Base-by-base conservation (phyloP, 129 eudicot genomes). In the Flaveria trinervia region DNA sequence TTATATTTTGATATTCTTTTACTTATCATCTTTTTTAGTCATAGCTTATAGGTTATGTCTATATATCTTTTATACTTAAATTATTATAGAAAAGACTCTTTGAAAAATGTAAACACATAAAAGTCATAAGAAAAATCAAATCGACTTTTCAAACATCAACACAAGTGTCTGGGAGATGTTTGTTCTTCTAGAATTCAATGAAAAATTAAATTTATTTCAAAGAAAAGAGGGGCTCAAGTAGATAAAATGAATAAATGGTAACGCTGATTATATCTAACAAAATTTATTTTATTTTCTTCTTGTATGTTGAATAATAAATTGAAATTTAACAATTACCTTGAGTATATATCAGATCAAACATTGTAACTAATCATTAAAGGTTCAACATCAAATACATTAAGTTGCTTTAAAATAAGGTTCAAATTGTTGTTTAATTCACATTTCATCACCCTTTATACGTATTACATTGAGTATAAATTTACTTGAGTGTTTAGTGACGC, bases 171-270 rank as follows among this genome's bases (percentile, higher is more conserved):
- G 51, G 56, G n/a, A 48, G 18, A 55, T 36, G 44, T 48, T 33
- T 52, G 23, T 14, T 4, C 65, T 54, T 72, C 76, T 52, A 71
- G 76, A 71, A 71, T 57, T 52, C 67, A 41, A 52, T 52, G 16
- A 26, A 49, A 71, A 30, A 9, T 59, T 33, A 65, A 36, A 65
- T 65, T 17, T 36, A 65, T 33, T 17, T 65, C 49, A 39, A 52
- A 52, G 18, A 70, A 16, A 70, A 23, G 12, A 43, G 25, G 33
- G 7, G 22, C 23, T 12, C 6, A 45, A 5, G 30, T 43, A 17
- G 17, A 68, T 68, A 17, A 68, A 18, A 18, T 67, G 22, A 36
- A n/a, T 43, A 16, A 67, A 62, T 30, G 39, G 39, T 30, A 30
- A 30, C 39, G 39, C 39, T 30, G 39, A 30, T 30, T 4, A 30